phyloP scores from a whole-genome alignment of 805 yeast genomes.

The Hanseniaspora lindneri region DNA sequence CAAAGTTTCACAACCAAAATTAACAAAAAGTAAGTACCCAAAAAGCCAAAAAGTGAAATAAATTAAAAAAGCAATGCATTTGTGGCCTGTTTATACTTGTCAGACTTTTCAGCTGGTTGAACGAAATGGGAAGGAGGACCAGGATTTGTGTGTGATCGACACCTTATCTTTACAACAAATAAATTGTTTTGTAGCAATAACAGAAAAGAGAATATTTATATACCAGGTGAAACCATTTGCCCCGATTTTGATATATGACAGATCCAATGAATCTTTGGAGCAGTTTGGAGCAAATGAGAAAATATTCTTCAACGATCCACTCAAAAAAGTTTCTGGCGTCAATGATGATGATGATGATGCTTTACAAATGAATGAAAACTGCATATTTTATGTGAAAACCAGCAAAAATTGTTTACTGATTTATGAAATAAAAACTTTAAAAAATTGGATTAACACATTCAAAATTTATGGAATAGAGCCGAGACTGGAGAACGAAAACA shows the following conservation, averaged over 20 bases:
- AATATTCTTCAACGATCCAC: conserved; percentile 17
- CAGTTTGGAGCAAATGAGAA: conserved; percentile 26
- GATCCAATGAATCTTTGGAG: conserved; percentile 23
- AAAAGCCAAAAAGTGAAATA: no score
- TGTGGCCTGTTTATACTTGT: conserved; percentile 28
- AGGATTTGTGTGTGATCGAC: conserved; percentile 23
- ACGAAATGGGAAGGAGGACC: conserved; percentile 7
- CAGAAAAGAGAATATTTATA: conserved; percentile 24
- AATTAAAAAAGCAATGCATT: no score
- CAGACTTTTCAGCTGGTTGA: conserved; percentile 21
- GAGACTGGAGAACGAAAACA: conserved; percentile 11
- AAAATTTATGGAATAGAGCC: conserved; percentile 28
- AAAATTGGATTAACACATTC: conserved; percentile 20
- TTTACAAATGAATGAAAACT: neutral
- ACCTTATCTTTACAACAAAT: conserved; percentile 22
- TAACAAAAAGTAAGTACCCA: neutral
- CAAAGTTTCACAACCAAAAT: no score
- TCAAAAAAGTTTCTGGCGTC: conserved; percentile 20
- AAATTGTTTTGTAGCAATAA: conserved; percentile 24
- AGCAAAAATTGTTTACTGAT: conserved; percentile 24
- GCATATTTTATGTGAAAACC: conserved; percentile 24
- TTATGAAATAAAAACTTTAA: conserved; percentile 24
- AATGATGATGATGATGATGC: conserved; percentile 11
- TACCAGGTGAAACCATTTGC: conserved; percentile 29
- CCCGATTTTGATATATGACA: conserved; percentile 25